These are phyloP conservation scores for Geranium incanum DNA, from an alignment of 441 rosid genomes.

Conservation along the genomic window DNA sequence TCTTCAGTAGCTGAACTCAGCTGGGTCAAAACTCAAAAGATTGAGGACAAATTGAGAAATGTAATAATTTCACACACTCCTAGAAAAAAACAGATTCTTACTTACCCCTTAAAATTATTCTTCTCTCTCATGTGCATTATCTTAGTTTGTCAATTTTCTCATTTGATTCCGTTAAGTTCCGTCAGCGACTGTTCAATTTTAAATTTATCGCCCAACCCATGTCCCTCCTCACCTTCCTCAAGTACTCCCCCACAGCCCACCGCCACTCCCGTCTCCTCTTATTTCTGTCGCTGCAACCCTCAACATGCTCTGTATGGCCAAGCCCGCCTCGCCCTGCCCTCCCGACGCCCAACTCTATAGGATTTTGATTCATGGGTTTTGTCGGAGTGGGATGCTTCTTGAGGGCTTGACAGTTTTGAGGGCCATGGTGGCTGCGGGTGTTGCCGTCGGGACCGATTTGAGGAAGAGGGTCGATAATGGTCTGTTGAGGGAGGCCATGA, in stretches of 20 bases:
- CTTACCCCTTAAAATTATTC: no score
- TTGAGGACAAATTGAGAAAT: no score
- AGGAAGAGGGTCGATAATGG: neutral
- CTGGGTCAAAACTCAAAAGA: no score
- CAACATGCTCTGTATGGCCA: neutral
- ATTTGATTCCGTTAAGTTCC: no score
- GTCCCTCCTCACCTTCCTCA: neutral
- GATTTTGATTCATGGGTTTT: neutral
- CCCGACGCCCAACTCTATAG: neutral
- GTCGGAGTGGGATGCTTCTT: neutral
- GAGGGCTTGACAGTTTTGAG: neutral
- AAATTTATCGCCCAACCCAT: constrained; percentile 14
- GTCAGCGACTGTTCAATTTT: no score
- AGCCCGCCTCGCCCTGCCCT: neutral
- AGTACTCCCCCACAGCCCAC: neutral
- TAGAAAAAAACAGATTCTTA: no score
- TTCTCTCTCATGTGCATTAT: no score
- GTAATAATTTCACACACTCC: no score
- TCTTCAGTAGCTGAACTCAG: no score
- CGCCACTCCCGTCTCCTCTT: neutral
- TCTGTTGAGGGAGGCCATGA: neutral
- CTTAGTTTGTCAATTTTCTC: no score
- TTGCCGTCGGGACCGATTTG: neutral
- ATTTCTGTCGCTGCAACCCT: neutral
- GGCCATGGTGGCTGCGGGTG: neutral